Base-by-base conservation (phyloP, 83 land plant species). In the Thuja plicata region DNA sequence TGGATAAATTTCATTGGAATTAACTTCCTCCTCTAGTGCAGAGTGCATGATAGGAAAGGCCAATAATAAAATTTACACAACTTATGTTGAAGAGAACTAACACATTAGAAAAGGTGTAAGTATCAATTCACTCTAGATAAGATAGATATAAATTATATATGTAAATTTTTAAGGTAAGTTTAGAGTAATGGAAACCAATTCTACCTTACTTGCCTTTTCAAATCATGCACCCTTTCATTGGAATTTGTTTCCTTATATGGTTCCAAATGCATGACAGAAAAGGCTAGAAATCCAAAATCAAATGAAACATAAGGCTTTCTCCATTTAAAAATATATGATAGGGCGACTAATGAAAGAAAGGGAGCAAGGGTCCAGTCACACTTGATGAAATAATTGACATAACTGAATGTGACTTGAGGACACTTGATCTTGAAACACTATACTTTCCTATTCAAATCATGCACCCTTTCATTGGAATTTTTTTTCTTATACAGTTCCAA, bases 11-110 rank as follows among this genome's bases (percentile, higher is more conserved):
- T 82, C 34, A 82, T 45, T 27, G 45, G 48, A 46, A 40, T 45
- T 41, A 11, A 21, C 24, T 82, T 82, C n/a, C 84, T 41, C 45
- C 7, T 82, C n/a, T 16, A 21, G 5, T 79, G 82, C 82, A 43
- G 16, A 40, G 82, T 38, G 48, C n/a, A 45, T 27, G 52, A 35
- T 21, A 24, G 30, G 24, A 43, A 43, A 81, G 38, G 84, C 70
- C 21, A 40, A 0, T 11, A 50, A 11, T 50, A 0, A 50, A 37
- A 10, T 8, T 90, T 93, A 91, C 19, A 86, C 90, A 3, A 21
- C 6, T 81, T 81, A 40, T 81, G 27, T 43, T 17, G 3, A 40
- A 40, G 1, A 7, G 12, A 81, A 43, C 41, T 8, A 81, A 5
- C 6, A 41, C 8, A 12, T 43, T 81, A 81, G 30, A 81, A 43